phyloP scores from a whole-genome alignment of 2,329 filamentous ascomycete genomes.

The Venturia oleaginea region DNA sequence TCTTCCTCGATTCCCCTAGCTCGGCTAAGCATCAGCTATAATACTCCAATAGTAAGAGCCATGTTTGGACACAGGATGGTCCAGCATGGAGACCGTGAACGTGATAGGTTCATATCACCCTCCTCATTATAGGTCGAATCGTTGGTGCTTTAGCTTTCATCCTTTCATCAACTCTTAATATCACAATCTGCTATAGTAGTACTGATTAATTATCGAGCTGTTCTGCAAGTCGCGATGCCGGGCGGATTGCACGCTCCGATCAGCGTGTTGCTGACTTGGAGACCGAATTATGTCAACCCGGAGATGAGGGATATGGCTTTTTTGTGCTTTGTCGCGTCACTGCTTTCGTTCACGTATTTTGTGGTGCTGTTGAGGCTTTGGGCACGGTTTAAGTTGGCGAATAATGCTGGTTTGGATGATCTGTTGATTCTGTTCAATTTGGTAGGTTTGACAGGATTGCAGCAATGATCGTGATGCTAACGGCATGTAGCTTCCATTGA shows the following conservation, averaged over 20 bases:
- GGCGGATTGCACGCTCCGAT: slow-evolving; percentile 5
- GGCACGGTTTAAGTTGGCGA: slow-evolving; percentile 16
- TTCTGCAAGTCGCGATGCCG: slow-evolving; percentile 3
- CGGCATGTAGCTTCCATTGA: slow-evolving; percentile 15
- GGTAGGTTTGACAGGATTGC: slow-evolving; percentile 18
- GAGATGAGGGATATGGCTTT: background rate
- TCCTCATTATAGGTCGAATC: background rate
- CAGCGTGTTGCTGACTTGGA: background rate
- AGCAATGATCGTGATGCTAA: background rate
- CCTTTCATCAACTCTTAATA: background rate
- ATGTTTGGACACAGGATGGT: background rate
- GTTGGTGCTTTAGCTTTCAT: slow-evolving; percentile 1
- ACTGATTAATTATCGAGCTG: background rate
- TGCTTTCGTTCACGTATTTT: slow-evolving; percentile 15
- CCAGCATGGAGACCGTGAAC: slow-evolving; percentile 6
- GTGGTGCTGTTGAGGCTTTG: slow-evolving; percentile 18
- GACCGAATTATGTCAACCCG: slow-evolving; percentile 5
- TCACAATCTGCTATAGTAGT: background rate
- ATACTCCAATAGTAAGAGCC: slow-evolving; percentile 2
- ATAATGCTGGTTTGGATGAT: slow-evolving; percentile 18
- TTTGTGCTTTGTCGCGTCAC: slow-evolving; percentile 4
- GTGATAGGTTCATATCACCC: background rate
- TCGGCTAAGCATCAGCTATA: background rate
- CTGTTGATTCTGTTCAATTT: slow-evolving; percentile 18
- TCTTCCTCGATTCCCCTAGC: background rate